Percentiles rank a stretch among this genome's conserved stretches.
Conservation (phyloP, 208 protist species). For the Leishmania braziliensis region DNA sequence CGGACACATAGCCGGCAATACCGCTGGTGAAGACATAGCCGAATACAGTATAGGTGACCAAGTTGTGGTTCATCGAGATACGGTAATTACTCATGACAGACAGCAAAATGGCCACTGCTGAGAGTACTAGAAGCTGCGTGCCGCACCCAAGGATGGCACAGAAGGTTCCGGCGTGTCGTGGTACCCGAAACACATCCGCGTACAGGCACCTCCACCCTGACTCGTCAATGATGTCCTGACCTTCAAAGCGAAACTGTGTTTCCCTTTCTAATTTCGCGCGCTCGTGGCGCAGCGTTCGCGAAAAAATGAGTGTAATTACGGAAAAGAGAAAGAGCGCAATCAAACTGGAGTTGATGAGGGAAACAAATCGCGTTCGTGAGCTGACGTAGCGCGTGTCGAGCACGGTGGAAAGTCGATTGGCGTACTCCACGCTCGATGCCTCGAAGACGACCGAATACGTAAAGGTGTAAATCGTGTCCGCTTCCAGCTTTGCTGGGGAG, state of each 20-base stretch:
- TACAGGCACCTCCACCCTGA: constrained; percentile 97
- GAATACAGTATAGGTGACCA: constrained; percentile 21
- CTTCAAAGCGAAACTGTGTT: constrained; percentile 44
- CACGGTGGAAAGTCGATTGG: constrained; percentile 91
- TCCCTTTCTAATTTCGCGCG: constrained; percentile 77
- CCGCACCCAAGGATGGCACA: constrained; percentile 82
- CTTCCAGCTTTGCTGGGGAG: constrained; percentile 9
- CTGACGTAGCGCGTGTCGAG: constrained; percentile 90
- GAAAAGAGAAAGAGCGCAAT: constrained; percentile 91
- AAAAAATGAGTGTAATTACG: constrained; percentile 92
- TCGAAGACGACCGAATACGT: constrained; percentile 87
- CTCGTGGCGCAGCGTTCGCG: constrained; percentile 84
- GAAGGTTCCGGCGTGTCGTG: constrained; percentile 67
- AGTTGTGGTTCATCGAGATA: constrained; percentile 23
- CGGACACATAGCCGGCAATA: constrained; percentile 28
- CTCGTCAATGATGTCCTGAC: constrained; percentile 77
- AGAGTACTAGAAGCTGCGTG: constrained; percentile 44
- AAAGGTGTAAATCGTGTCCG: constrained; percentile 61
- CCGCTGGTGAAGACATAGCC: constrained; percentile 23
- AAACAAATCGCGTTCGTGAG: constrained; percentile 88
- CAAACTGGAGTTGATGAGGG: constrained; percentile 94
- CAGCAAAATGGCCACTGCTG: constrained; percentile 26
- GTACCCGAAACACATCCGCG: constrained; percentile 95
- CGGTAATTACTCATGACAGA: constrained; percentile 21
- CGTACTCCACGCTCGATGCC: constrained; percentile 68